These are phyloP conservation scores for Fraxinus velutina DNA, from an alignment of 305 asterid genomes.

Conservation along the genomic window DNA sequence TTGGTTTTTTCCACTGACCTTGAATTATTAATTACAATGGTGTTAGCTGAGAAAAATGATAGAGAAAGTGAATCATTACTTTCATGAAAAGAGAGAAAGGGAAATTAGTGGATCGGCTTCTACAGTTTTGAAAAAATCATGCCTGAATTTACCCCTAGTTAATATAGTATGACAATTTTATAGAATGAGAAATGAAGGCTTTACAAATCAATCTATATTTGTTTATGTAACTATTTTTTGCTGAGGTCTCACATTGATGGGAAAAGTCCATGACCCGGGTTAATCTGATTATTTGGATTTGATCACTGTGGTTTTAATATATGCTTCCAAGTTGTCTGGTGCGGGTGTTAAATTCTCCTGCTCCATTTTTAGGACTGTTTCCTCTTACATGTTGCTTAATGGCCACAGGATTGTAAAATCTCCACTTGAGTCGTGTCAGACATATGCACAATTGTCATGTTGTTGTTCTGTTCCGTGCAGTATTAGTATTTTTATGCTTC, in stretches of 20 bases:
- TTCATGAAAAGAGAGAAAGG: background rate
- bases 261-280: background rate
- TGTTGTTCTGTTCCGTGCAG: background rate
- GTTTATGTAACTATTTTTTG: background rate
- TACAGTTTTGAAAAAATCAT: background rate
- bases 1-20: conserved; percentile 4
- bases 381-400: background rate
- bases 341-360: background rate
- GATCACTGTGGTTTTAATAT: background rate
- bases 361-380: background rate
- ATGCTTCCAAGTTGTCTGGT: background rate
- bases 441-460: background rate
- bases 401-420: background rate
- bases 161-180: background rate
- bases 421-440: background rate
- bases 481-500: background rate
- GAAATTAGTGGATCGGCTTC: conserved; percentile 3
- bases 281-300: background rate
- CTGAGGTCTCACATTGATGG: background rate
- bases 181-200: conserved; percentile 8
- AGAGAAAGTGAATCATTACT: background rate
- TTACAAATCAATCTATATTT: background rate
- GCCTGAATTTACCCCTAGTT: conserved; percentile 2
- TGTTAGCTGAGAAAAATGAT: background rate
- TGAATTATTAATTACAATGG: background rate